Evolutionary conservation across 495 filamentous ascomycete species (phyloP).

Genomic region (Penicillium atrosanguineum): DNA sequence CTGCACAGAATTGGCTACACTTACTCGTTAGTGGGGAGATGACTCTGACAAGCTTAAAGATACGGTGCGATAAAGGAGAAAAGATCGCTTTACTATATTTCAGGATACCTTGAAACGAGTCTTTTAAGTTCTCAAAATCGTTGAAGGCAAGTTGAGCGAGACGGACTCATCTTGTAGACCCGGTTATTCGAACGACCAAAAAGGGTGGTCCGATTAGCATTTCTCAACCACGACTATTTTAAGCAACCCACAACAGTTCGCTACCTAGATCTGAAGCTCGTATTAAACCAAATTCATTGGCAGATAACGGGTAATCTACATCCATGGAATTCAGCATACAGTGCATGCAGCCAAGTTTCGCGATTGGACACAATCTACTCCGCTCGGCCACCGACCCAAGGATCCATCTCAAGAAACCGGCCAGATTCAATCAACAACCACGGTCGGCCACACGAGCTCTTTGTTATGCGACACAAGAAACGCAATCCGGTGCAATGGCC

Average conservation of each 20-base stretch:
- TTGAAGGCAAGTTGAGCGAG: too few relatives aligned
- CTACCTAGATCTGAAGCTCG: neutral
- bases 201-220: neutral
- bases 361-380: slow-evolving; percentile 21
- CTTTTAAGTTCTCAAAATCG: too few relatives aligned
- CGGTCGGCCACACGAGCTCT: neutral
- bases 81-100: too few relatives aligned
- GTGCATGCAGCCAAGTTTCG: slow-evolving; percentile 1
- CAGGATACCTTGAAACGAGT: too few relatives aligned
- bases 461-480: neutral
- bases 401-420: slow-evolving; percentile 1
- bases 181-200: neutral
- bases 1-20: too few relatives aligned
- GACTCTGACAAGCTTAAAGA: too few relatives aligned
- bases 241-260: neutral
- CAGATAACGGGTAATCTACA: slow-evolving; percentile 2
- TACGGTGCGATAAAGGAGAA: too few relatives aligned
- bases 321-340: slow-evolving; percentile 5
- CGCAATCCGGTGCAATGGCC: neutral
- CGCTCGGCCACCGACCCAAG: slow-evolving; percentile 8
- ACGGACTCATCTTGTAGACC: neutral
- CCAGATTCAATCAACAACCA: neutral
- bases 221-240: neutral
- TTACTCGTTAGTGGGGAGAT: too few relatives aligned
- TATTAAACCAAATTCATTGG: neutral